phyloP scores from a whole-genome alignment of 306 rosid species.

The Acacia crassicarpa region DNA sequence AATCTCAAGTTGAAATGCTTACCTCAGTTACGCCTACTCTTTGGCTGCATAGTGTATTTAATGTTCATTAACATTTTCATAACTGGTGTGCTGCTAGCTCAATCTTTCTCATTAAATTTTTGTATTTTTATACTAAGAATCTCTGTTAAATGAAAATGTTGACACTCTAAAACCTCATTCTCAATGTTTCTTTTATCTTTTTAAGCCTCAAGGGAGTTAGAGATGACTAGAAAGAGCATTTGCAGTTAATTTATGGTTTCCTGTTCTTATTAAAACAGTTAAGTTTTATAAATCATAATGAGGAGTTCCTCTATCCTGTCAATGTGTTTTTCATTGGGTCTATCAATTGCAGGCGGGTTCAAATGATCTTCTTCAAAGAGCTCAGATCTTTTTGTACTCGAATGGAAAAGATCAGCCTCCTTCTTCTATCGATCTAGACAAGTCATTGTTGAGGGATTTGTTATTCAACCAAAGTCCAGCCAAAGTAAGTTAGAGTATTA shows the following conservation, averaged over 20 bases:
- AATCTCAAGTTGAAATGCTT: neutral
- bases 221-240: neutral
- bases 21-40: neutral
- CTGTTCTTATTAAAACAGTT: neutral
- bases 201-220: neutral
- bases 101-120: neutral
- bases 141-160: constrained; percentile 1
- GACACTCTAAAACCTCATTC: neutral
- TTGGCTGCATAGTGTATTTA: neutral
- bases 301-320: neutral
- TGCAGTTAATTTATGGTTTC: constrained; percentile 6
- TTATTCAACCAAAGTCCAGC: constrained; percentile 88
- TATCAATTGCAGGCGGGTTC: constrained; percentile 66
- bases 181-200: neutral
- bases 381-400: constrained; percentile 79
- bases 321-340: constrained; percentile 18
- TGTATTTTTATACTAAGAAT: neutral
- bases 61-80: neutral
- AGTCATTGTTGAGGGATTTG: constrained; percentile 72
- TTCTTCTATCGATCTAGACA: constrained; percentile 79
- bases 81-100: neutral
- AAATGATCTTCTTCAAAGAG: constrained; percentile 81
- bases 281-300: neutral
- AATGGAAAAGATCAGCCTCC: constrained; percentile 87
- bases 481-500: constrained; percentile 55